phyloP scores from a whole-genome alignment of 75 land plant species.

The Cunninghamia lanceolata region DNA sequence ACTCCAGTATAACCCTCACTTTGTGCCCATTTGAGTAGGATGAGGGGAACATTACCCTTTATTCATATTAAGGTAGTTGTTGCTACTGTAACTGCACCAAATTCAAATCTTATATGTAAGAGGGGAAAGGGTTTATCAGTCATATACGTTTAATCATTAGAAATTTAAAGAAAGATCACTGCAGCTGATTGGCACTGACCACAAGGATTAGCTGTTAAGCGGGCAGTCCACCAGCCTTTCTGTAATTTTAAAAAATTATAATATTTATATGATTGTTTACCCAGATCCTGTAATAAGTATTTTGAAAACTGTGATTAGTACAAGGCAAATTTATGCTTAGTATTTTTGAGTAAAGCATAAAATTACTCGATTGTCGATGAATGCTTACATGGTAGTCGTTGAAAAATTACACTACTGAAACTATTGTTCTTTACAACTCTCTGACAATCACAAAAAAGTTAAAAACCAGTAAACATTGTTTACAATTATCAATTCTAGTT shows the following conservation, averaged over 20 bases:
- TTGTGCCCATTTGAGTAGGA: not conserved
- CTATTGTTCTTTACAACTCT: not conserved
- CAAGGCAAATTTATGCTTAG: too few relatives aligned
- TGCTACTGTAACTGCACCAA: not conserved
- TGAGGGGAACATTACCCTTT: not conserved
- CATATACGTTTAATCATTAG: too few relatives aligned
- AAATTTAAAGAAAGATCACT: too few relatives aligned
- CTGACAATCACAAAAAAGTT: not conserved
- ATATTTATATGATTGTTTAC: too few relatives aligned
- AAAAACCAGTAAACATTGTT: not conserved
- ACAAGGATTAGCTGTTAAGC: too few relatives aligned
- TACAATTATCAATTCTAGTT: not conserved
- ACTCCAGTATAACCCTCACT: not conserved
- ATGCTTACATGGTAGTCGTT: not conserved
- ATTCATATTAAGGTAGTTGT: not conserved
- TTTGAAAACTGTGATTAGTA: too few relatives aligned
- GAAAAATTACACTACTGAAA: not conserved
- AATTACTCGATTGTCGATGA: not conserved
- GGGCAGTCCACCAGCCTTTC: too few relatives aligned
- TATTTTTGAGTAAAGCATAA: not conserved
- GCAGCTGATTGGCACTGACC: too few relatives aligned
- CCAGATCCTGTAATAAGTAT: too few relatives aligned
- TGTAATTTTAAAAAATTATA: too few relatives aligned
- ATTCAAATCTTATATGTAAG: too few relatives aligned
- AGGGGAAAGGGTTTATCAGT: too few relatives aligned